Evolutionary conservation across 352 stramenopile species (phyloP).

Genomic region (Phytopythium litorale): DNA sequence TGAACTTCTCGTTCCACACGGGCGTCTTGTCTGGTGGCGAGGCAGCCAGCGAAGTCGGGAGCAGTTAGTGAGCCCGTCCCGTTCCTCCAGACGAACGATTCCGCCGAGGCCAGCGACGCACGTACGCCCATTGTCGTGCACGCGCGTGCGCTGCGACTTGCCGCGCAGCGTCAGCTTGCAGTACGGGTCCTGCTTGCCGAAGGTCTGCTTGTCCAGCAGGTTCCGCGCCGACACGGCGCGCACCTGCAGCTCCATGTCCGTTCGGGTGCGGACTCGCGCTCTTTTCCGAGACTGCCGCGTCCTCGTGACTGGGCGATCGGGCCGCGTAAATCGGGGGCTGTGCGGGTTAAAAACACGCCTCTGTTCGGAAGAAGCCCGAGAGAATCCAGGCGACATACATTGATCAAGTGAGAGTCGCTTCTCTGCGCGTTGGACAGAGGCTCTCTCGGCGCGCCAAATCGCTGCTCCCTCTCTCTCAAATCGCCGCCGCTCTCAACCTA

Average conservation of each 20-base stretch:
- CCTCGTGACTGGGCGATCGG: no score
- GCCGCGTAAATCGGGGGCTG: background rate
- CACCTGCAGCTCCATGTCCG: conserved; percentile 68
- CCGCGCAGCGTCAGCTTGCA: conserved; percentile 65
- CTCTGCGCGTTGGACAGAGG: background rate
- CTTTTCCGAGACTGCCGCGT: no score
- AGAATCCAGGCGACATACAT: background rate
- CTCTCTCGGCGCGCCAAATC: background rate
- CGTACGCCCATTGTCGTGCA: conserved; percentile 82
- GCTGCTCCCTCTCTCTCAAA: background rate
- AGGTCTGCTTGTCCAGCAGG: conserved; percentile 80
- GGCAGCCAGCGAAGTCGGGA: background rate
- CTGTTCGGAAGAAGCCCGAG: background rate
- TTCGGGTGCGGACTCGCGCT: background rate
- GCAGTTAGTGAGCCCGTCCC: background rate
- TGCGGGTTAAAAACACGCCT: background rate
- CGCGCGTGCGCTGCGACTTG: conserved; percentile 67
- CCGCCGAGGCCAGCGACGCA: background rate
- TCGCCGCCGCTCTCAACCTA: background rate
- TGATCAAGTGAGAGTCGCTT: background rate
- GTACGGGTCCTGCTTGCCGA: conserved; percentile 82
- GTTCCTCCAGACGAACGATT: background rate
- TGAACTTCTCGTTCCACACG: conserved; percentile 82
- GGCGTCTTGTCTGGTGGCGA: conserved; percentile 54
- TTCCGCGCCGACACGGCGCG: conserved; percentile 75